Base-by-base conservation (phyloP, 805 yeast genomes). In the Monosporozyma unispora region DNA sequence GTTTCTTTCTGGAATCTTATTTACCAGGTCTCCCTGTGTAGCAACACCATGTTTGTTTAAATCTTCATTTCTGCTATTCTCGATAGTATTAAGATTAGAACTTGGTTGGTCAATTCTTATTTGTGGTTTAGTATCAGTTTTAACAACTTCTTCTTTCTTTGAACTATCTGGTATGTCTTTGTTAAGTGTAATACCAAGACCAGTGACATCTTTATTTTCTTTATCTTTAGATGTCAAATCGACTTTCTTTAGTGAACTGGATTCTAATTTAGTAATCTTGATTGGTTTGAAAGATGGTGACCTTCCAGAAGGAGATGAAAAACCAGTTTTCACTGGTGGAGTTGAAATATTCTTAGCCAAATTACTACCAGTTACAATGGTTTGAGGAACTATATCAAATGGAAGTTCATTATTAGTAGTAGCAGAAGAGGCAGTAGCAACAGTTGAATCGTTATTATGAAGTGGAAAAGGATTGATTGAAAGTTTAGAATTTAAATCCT, bases 241-340 rank as follows among this genome's bases (percentile, higher is more conserved):
- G 7, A 48, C 42, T n/a, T 29, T 31, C 39, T 27, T 40, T n/a
- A 44, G 28, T 11, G 50, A 48, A 27, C 47, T 39, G 18, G 31
- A 44, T 39, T 48, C 50, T n/a, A 47, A 35, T 33, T 38, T 49
- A 19, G 48, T 29, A n/a, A 49, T 45, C 25, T 46, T 48, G 27
- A 45, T 47, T 8, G 45, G 35, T 6, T 35, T 47, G 16, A 21
- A 39, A 35, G 39, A 35, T 35, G 39, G 39, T 9, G 39, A 35
- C 18, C 39, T 35, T 16, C 39, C 22, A 10, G 42, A 39, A 11
- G 42, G 42, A 14, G 42, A 39, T 21, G 25, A 39, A 10, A 14
- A 18, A 14, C 22, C 27, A 2, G 12, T 3, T 39, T 19, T 21
- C 11, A 39, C n/a, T 10, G 42, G 16, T 10, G 42, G 27, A 11